Evolutionary conservation across 2,329 filamentous ascomycete species (phyloP).

Genomic region (Fusarium siculi): DNA sequence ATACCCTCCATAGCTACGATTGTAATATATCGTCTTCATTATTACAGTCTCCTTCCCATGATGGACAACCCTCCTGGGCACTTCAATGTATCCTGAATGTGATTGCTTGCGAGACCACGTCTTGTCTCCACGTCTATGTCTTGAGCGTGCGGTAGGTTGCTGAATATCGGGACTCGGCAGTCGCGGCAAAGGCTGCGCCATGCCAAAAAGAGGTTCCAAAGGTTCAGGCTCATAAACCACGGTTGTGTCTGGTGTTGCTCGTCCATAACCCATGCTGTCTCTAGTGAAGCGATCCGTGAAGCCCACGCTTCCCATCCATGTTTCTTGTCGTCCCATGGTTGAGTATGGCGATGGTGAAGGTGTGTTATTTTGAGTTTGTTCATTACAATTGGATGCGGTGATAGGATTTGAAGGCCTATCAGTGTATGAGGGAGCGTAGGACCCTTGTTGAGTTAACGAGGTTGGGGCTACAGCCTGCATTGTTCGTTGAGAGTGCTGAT

Average conservation of each 20-base stretch:
- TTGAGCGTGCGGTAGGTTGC: not conserved
- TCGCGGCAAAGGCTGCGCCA: not conserved
- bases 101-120: not conserved
- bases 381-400: fast-evolving
- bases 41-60: not conserved
- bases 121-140: not conserved
- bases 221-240: conserved; percentile 17
- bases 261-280: conserved; percentile 14
- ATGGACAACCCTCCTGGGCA: not conserved
- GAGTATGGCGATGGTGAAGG: not conserved
- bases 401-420: not conserved
- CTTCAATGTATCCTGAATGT: not conserved
- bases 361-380: not conserved
- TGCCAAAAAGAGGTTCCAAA: conserved; percentile 33
- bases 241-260: not conserved
- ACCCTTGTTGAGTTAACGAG: not conserved
- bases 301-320: conserved; percentile 37
- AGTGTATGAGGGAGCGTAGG: not conserved
- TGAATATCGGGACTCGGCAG: not conserved
- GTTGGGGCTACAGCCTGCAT: conserved; percentile 21
- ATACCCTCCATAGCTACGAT: not conserved
- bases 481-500: not conserved
- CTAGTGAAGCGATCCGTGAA: conserved; percentile 26
- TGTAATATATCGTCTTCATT: not conserved
- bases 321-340: not conserved